phyloP scores from a whole-genome alignment of 2,329 filamentous ascomycete species.

The Botrytis medusae region DNA sequence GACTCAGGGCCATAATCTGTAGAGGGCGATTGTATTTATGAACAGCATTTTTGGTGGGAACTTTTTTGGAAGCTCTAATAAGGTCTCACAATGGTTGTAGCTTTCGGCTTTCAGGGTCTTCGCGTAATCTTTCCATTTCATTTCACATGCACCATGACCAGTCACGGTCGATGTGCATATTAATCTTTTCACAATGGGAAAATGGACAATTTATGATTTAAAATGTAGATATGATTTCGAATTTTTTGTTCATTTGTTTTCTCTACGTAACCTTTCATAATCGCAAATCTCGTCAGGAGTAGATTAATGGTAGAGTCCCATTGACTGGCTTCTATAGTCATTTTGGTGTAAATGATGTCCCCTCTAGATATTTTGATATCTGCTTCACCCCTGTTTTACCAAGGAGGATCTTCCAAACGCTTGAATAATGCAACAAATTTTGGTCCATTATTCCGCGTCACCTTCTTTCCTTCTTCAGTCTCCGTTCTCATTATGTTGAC shows the following conservation, averaged over 20 bases:
- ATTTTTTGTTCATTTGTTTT: neutral
- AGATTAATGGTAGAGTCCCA: neutral
- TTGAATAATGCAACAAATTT: constrained; percentile 92
- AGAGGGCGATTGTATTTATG: constrained; percentile 33
- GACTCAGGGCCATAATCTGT: constrained; percentile 65
- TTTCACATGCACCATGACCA: constrained; percentile 15
- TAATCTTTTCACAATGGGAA: neutral
- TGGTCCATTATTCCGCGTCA: constrained; percentile 81
- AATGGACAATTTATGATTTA: neutral
- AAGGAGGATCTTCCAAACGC: constrained; percentile 60
- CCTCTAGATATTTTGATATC: neutral
- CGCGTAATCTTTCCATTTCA: constrained; percentile 27
- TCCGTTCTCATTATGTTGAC: constrained; percentile 74
- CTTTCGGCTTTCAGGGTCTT: constrained; percentile 23
- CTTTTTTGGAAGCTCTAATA: constrained; percentile 24
- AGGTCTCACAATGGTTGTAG: constrained; percentile 21
- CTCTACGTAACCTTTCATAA: neutral
- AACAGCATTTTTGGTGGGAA: constrained; percentile 36
- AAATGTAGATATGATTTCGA: neutral
- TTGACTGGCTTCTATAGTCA: neutral
- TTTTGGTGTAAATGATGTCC: neutral
- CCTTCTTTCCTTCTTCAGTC: constrained; percentile 98
- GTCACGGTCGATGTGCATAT: neutral
- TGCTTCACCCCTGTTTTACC: constrained; percentile 41
- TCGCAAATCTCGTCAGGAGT: neutral